A percentile compares a stretch with the other conserved stretches of the same genome.
These are phyloP conservation scores for Piper longum DNA, from an alignment of 164 flowering plant species.

Conservation along the genomic window DNA sequence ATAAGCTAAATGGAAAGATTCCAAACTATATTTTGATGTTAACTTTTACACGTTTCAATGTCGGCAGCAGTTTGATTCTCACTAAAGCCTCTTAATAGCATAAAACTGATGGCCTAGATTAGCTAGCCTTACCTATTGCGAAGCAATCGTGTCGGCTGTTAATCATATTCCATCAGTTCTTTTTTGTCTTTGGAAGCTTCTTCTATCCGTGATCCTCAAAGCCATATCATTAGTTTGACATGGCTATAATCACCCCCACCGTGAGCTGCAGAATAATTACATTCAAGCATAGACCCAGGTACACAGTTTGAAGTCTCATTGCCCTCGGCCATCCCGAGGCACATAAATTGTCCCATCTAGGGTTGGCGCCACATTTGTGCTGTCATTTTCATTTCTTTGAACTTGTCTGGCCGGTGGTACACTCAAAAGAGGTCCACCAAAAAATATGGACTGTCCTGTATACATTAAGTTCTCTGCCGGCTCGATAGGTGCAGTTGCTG, in stretches of 20 bases:
- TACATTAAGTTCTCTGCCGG: constrained; percentile 56
- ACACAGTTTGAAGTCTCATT: constrained; percentile 39
- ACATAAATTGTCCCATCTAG: constrained; percentile 25
- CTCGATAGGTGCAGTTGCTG: constrained; percentile 20
- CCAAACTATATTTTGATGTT: neutral
- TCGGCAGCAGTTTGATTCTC: neutral
- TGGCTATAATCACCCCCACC: neutral
- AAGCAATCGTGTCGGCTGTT: neutral
- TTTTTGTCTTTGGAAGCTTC: neutral
- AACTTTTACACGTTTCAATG: neutral
- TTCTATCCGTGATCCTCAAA: neutral
- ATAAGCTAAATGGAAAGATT: neutral
- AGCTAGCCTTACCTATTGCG: neutral
- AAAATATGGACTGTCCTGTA: constrained; percentile 81
- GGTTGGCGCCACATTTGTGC: constrained; percentile 25
- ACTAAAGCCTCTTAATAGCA: neutral
- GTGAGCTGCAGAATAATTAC: neutral
- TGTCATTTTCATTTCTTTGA: constrained; percentile 25
- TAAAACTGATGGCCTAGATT: neutral
- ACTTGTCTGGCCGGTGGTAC: constrained; percentile 29
- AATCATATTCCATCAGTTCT: neutral
- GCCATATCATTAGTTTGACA: neutral
- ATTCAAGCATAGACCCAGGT: constrained; percentile 36
- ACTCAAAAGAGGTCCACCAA: constrained; percentile 76
- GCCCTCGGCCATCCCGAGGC: constrained; percentile 34